Conservation (phyloP, 2,329 filamentous ascomycete genomes). For the Lachnellula subtilissima region DNA sequence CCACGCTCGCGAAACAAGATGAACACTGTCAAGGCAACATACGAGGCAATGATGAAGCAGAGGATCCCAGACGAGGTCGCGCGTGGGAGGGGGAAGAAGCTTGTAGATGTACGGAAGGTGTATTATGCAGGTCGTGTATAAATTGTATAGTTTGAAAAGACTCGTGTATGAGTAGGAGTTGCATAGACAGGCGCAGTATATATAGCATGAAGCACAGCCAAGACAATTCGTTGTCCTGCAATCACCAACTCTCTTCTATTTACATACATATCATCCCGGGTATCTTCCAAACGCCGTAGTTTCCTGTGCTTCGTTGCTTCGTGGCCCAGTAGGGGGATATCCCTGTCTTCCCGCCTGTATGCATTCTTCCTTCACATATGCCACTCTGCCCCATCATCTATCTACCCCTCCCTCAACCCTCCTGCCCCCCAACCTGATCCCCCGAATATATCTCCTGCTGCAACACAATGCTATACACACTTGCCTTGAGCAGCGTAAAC, state of each 20-base stretch:
- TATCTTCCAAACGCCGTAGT: slow-evolving; percentile 21
- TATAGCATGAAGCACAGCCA: slow-evolving; percentile 15
- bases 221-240: slow-evolving; percentile 9
- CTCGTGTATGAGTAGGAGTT: slow-evolving; percentile 45
- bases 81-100: slow-evolving; percentile 82
- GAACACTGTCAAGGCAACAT: slow-evolving; percentile 94
- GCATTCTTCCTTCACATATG: background rate
- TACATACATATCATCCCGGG: slow-evolving; percentile 5
- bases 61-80: slow-evolving; percentile 86
- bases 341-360: background rate
- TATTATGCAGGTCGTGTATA: slow-evolving; percentile 72
- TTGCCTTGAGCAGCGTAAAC: slow-evolving; percentile 94
- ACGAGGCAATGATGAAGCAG: slow-evolving; percentile 77
- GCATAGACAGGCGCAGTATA: slow-evolving; percentile 20
- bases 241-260: slow-evolving; percentile 8
- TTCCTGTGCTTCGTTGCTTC: too few species aligned
- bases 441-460: slow-evolving; percentile 91
- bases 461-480: slow-evolving; percentile 96
- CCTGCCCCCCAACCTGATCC: slow-evolving; percentile 37
- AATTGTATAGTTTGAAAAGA: slow-evolving; percentile 32
- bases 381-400: slow-evolving; percentile 2
- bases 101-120: slow-evolving; percentile 93
- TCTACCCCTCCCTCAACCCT: slow-evolving; percentile 27
- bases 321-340: background rate
- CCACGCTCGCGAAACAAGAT: slow-evolving; percentile 88